Evolutionary conservation across 371 early-diverging fungal genomes (phyloP), one percentile per base, ranked within the genome.

Genomic region (Dichotomocladium elegans): DNA sequence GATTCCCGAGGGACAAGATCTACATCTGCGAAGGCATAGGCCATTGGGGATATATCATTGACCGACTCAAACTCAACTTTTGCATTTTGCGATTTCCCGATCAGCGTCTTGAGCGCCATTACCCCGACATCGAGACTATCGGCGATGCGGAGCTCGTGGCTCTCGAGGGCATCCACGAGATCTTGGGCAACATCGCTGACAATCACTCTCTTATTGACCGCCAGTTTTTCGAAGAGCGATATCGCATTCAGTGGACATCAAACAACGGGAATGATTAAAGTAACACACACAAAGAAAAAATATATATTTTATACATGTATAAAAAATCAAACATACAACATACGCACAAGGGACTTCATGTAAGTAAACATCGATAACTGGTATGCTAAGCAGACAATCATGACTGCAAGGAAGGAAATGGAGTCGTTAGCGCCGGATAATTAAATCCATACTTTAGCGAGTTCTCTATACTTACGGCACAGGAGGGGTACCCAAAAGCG

Each of bases 401-500:
- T 72, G 26, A 72, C 76, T 75, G 61, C 22, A 12, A 24, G 1
- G 54, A 15, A 17, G 30, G 21, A 10, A 44, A 22, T 46, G 12
- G 30, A 47, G 6, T 22, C 9, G 30, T 26, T 40, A 4, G 42
- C 12, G 28, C 15, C 22, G 2, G 21, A 25, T 34, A 40, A 49
- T 14, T 15, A 17, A 47, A 31, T 19, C 4, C 11, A 19, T n/a
- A n/a, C n/a, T n/a, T n/a, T n/a, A n/a, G n/a, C n/a, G n/a, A n/a
- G n/a, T n/a, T n/a, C n/a, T n/a, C n/a, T n/a, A n/a, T 17, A 64
- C 76, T 75, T 75, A 75, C 76, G 45, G 33, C 64, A 70, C 28
- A 76, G 53, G 52, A 76, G 55, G 11, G 77, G 77, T 4, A 76
- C 72, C 77, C 77, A 76, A 55, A 76, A 70, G 9, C 64, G 59